phyloP scores from a whole-genome alignment of 1,284 basidiomycete genomes.

The Cryptococcus sp. region DNA sequence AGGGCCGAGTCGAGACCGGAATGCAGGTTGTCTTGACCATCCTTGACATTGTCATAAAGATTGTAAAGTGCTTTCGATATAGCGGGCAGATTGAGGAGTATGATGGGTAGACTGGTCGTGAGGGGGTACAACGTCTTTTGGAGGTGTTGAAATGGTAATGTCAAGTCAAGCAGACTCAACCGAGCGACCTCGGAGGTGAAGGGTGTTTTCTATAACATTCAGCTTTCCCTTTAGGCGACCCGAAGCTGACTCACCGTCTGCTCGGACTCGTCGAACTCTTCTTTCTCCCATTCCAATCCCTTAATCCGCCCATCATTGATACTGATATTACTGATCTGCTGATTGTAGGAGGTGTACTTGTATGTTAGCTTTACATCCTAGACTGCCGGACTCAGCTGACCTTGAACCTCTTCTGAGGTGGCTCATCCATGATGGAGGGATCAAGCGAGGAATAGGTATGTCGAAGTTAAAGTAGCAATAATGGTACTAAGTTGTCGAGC shows the following conservation, averaged over 20 bases:
- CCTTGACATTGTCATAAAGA: constrained; percentile 52
- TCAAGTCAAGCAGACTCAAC: constrained; percentile 60
- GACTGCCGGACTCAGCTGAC: constrained; percentile 15
- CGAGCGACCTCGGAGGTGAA: constrained; percentile 44
- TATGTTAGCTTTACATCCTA: not conserved
- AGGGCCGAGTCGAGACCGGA: constrained; percentile 44
- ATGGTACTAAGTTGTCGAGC: not conserved
- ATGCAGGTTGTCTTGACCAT: constrained; percentile 31
- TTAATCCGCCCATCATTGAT: constrained; percentile 43
- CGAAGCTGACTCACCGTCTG: constrained; percentile 29
- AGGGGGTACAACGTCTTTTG: constrained; percentile 59
- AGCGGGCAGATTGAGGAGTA: constrained; percentile 71
- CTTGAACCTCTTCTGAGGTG: constrained; percentile 42
- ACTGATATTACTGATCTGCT: constrained; percentile 41
- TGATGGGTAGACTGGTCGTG: constrained; percentile 70
- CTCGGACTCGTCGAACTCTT: constrained; percentile 38
- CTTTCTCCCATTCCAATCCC: constrained; percentile 43
- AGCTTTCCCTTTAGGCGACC: constrained; percentile 1
- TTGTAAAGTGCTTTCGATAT: constrained; percentile 48
- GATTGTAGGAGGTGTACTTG: constrained; percentile 44
- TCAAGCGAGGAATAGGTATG: too few relatives aligned
- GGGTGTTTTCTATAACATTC: constrained; percentile 33
- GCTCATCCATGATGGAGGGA: constrained; percentile 36
- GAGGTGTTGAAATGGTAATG: constrained; percentile 68
- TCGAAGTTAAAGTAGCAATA: too few relatives aligned